Conservation (phyloP, 1,284 basidiomycete genomes). For the Boletellus sp. region DNA sequence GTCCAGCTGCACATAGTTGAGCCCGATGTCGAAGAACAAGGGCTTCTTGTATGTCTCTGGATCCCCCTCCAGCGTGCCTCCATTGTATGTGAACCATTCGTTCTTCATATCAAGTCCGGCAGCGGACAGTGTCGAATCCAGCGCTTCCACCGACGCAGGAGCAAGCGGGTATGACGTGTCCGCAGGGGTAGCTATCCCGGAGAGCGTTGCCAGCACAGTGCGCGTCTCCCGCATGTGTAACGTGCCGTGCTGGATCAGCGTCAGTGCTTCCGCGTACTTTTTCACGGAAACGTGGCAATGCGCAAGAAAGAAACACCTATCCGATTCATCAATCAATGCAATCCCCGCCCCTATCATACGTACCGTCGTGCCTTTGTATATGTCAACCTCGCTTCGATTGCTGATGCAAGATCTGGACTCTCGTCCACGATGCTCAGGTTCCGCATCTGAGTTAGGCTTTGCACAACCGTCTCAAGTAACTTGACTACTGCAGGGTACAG, state of each 20-base stretch:
- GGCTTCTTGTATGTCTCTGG: slow-evolving; percentile 67
- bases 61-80: slow-evolving; percentile 49
- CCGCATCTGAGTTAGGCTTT: slow-evolving; percentile 80
- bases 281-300: slow-evolving; percentile 67
- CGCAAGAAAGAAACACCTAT: slow-evolving; percentile 66
- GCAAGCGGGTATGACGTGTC: slow-evolving; percentile 54
- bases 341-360: slow-evolving; percentile 16
- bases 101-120: slow-evolving; percentile 63
- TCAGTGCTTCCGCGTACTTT: slow-evolving; percentile 67
- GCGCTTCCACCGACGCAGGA: slow-evolving; percentile 40
- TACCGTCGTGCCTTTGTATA: slow-evolving; percentile 75
- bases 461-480: slow-evolving; percentile 80
- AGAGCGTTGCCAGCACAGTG: slow-evolving; percentile 43
- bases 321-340: slow-evolving; percentile 1
- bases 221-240: slow-evolving; percentile 70
- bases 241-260: slow-evolving; percentile 63
- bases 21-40: slow-evolving; percentile 90
- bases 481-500: slow-evolving; percentile 84
- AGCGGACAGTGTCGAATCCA: slow-evolving; percentile 48
- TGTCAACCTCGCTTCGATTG: slow-evolving; percentile 70
- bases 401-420: slow-evolving; percentile 73
- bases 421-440: slow-evolving; percentile 84
- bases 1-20: slow-evolving; percentile 85
- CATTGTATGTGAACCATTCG: slow-evolving; percentile 77
- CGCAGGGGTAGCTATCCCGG: slow-evolving; percentile 40